These are phyloP conservation scores for Xylariaceae sp. DNA, from an alignment of 2,329 filamentous ascomycete genomes.

Conservation along the genomic window DNA sequence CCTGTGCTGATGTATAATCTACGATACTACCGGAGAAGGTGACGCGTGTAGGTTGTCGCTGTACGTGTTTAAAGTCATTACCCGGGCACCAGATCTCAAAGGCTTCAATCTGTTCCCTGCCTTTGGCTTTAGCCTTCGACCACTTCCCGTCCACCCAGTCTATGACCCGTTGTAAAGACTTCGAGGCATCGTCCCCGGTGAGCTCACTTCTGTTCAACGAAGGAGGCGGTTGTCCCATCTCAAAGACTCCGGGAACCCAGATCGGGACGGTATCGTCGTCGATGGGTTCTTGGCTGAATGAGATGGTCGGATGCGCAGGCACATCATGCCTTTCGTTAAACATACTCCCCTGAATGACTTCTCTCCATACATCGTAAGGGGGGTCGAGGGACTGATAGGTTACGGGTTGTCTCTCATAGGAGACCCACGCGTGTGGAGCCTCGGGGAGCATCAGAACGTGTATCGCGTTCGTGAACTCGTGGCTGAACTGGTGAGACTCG, in stretches of 20 bases:
- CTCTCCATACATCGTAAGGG: conserved; percentile 4
- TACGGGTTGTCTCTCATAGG: neutral
- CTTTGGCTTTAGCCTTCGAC: no score
- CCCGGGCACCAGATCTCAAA: conserved; percentile 23
- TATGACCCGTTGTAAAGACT: neutral
- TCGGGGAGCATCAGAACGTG: conserved; percentile 4
- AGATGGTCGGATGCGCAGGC: neutral
- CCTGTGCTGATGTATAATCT: neutral
- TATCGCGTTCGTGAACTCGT: conserved; percentile 20
- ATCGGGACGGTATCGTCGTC: neutral
- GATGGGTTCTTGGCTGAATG: neutral
- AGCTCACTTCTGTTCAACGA: conserved; percentile 4
- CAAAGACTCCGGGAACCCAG: conserved; percentile 6
- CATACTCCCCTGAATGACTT: neutral
- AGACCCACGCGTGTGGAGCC: conserved; percentile 8
- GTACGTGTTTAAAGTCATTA: conserved; percentile 13
- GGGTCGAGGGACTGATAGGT: conserved; percentile 15
- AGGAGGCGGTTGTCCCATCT: neutral
- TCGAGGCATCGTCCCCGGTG: neutral
- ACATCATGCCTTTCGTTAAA: neutral
- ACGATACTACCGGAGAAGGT: neutral
- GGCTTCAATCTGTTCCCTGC: neutral
- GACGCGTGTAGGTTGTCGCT: conserved; percentile 4
- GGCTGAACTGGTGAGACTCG: conserved; percentile 21
- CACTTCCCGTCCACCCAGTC: neutral